These are phyloP conservation scores for Diplogelasinospora grovesii DNA, from an alignment of 495 filamentous ascomycete genomes.

Conservation along the genomic window DNA sequence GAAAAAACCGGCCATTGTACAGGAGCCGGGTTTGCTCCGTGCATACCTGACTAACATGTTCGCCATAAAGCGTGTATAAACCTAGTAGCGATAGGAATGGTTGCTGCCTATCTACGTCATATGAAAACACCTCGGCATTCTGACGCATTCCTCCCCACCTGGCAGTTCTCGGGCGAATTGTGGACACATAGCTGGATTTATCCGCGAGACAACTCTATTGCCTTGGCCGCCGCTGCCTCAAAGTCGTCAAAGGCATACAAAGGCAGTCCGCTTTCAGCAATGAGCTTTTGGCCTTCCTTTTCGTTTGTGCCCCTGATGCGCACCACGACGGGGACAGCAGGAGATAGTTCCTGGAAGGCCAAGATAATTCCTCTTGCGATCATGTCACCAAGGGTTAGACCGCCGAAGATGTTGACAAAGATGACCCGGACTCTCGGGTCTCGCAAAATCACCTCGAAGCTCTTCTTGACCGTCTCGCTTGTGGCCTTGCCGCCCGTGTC, in stretches of 20 bases:
- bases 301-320: conserved; percentile 81
- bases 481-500: conserved; percentile 91
- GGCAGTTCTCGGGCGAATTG: too few species aligned
- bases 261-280: conserved; percentile 64
- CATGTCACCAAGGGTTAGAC: conserved; percentile 79
- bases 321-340: conserved; percentile 73
- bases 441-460: conserved; percentile 63
- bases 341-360: conserved; percentile 66
- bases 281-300: conserved; percentile 67
- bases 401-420: conserved; percentile 90
- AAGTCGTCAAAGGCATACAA: conserved; percentile 77
- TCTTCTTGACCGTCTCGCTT: conserved; percentile 70
- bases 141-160: too few species aligned
- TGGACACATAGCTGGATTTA: too few species aligned
- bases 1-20: conserved; percentile 12
- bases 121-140: too few species aligned
- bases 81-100: too few species aligned
- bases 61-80: conserved; percentile 13
- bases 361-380: conserved; percentile 77
- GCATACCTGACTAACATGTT: conserved; percentile 12
- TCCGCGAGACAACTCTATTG: conserved; percentile 59
- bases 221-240: conserved; percentile 70
- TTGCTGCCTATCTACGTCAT: too few species aligned
- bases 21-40: neutral
- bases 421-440: conserved; percentile 66